Evolutionary conservation across 2,329 filamentous ascomycete genomes (phyloP).

Genomic region (Coniochaeta hoffmannii): DNA sequence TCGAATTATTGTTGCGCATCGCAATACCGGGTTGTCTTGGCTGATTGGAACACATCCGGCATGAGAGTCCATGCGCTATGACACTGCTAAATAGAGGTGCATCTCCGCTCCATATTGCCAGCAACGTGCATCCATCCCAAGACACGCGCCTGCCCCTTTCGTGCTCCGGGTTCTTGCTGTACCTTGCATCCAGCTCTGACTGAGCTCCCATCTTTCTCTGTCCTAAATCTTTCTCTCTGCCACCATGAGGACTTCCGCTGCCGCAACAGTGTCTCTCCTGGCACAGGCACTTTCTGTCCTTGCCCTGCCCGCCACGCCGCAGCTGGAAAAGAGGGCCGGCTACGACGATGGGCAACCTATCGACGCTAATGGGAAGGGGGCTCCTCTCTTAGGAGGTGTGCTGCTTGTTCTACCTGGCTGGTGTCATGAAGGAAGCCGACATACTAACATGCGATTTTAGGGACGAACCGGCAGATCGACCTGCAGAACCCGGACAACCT

Average conservation of each 20-base stretch:
- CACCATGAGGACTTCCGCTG: background rate
- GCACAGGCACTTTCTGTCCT: background rate
- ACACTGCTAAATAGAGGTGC: background rate
- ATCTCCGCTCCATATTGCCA: background rate
- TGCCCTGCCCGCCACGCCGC: background rate
- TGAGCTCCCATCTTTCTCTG: background rate
- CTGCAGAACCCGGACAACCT: conserved; percentile 58
- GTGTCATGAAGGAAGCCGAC: background rate
- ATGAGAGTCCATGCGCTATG: background rate
- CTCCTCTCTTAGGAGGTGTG: conserved; percentile 43
- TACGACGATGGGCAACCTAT: conserved; percentile 49
- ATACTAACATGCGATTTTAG: conserved; percentile 23
- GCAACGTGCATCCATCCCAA: background rate
- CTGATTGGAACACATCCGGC: background rate
- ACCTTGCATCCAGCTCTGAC: background rate
- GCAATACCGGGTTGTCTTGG: background rate
- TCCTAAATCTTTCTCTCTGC: background rate
- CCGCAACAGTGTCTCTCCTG: background rate
- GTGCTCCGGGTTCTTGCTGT: background rate
- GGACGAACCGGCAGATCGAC: conserved; percentile 55
- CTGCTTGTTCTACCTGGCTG: conserved; percentile 5
- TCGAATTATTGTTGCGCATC: background rate
- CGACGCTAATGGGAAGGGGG: conserved; percentile 50
- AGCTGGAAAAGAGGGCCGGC: conserved; percentile 1
- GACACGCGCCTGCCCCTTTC: background rate